Evolutionary conservation across 129 eudicot species (phyloP).

Genomic region (Artemisia argyi): DNA sequence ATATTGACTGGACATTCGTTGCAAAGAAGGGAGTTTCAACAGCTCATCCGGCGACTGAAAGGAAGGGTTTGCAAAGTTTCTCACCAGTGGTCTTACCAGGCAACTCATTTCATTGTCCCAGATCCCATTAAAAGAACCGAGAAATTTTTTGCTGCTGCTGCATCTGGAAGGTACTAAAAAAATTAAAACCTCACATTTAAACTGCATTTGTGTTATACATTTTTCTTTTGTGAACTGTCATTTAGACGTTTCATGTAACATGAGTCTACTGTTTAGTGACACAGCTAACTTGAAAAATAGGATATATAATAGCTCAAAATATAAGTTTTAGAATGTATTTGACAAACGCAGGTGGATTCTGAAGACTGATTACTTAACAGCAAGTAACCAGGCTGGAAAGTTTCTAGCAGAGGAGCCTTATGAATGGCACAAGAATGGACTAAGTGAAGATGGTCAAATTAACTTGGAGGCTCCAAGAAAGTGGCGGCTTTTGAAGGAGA

Average conservation of each 20-base stretch:
- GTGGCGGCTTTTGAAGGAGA: constrained; percentile 89
- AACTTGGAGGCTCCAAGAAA: constrained; percentile 92
- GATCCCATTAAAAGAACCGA: constrained; percentile 86
- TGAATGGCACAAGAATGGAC: constrained; percentile 84
- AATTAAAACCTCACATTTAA: neutral
- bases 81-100: constrained; percentile 97
- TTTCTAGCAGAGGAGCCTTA: constrained; percentile 81
- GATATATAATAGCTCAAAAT: no score
- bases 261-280: neutral
- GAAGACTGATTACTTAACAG: constrained; percentile 84
- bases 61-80: constrained; percentile 87
- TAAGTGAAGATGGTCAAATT: constrained; percentile 80
- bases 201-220: neutral
- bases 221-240: neutral
- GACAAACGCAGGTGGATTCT: constrained; percentile 81
- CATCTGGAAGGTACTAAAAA: constrained; percentile 81
- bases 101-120: constrained; percentile 93
- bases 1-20: constrained; percentile 81
- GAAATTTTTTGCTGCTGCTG: constrained; percentile 97
- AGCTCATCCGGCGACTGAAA: constrained; percentile 60
- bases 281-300: neutral
- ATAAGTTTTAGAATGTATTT: neutral
- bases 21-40: constrained; percentile 84
- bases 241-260: neutral
- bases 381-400: constrained; percentile 72